Percentiles rank a stretch among this genome's conserved stretches.
phyloP scores from a whole-genome alignment of 2,329 filamentous ascomycete species.

The Bipolaris cookei region DNA sequence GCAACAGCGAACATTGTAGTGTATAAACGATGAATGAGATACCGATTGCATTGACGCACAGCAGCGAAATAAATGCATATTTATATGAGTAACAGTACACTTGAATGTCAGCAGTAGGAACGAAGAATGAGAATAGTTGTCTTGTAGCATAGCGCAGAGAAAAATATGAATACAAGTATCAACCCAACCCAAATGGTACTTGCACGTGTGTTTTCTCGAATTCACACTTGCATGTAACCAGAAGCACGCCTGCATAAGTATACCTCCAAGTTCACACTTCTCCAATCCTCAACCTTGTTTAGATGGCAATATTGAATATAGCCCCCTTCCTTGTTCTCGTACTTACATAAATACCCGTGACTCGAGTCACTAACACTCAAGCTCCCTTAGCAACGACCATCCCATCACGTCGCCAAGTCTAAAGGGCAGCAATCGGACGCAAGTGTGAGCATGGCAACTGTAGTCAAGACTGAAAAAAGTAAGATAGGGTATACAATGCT shows the following conservation, averaged over 20 bases:
- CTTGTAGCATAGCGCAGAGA: not conserved
- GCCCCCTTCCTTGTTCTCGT: no score
- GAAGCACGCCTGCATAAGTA: not conserved
- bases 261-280: not conserved
- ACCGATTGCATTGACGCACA: not conserved
- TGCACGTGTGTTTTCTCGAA: not conserved
- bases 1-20: not conserved
- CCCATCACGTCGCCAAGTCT: not conserved
- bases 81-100: not conserved
- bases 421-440: not conserved
- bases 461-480: not conserved
- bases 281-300: not conserved
- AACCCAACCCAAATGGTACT: not conserved
- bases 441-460: not conserved
- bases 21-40: not conserved
- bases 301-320: not conserved
- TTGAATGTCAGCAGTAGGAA: not conserved
- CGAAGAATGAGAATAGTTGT: not conserved
- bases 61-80: not conserved
- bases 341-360: not conserved
- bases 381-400: not conserved
- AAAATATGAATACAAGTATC: not conserved
- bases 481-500: not conserved
- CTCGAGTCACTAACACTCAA: not conserved
- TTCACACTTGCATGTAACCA: not conserved